Base-by-base conservation (phyloP, 306 rosid species). In the Vigna radiata region DNA sequence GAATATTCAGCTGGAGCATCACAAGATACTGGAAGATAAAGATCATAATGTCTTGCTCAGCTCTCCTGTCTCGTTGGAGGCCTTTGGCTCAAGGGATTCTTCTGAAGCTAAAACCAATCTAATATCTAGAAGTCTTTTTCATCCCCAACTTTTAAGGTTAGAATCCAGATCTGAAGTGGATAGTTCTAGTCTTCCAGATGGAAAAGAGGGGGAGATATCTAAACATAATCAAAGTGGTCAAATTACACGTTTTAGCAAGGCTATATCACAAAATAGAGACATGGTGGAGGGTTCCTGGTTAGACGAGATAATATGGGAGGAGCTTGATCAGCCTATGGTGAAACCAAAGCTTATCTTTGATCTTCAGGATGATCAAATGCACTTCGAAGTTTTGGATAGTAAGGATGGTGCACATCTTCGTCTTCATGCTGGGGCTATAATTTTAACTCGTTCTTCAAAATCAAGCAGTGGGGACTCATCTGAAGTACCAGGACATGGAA, bases 331-430 rank as follows among this genome's bases (percentile, higher is more conserved):
- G 75, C 85, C 90, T 65, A 68, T 68, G 18, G 82, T 83, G 62
- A 90, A 90, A 80, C 90, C 93, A 50, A 94, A 90, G 85, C 96
- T 94, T 46, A 94, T 94, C 39, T 86, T 90, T 81, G 98, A 94
- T 90, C 97, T 94, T 75, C 91, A 90, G 81, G 98, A 94, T 86
- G 94, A 92, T 84, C 95, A 92, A 63, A 94, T 94, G 98, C 95
- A 92, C 84, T 94, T 92, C 76, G 97, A 94, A 88, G 85, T 94
- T 76, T 82, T 85, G 82, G 97, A 94, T 80, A 72, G 79, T 85
- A 85, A 84, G 72, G 92, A 92, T 56, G 75, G 82, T 63, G 85
- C 83, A 36, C 87, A 90, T 86, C 88, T 94, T 61, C 82, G 76
- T 82, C 88, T 90, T 78, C 98, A 90, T 88, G 93, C 98, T 1